Evolutionary conservation across 495 filamentous ascomycete genomes (phyloP).

Genomic region (Hypoxylon crocopeplum): DNA sequence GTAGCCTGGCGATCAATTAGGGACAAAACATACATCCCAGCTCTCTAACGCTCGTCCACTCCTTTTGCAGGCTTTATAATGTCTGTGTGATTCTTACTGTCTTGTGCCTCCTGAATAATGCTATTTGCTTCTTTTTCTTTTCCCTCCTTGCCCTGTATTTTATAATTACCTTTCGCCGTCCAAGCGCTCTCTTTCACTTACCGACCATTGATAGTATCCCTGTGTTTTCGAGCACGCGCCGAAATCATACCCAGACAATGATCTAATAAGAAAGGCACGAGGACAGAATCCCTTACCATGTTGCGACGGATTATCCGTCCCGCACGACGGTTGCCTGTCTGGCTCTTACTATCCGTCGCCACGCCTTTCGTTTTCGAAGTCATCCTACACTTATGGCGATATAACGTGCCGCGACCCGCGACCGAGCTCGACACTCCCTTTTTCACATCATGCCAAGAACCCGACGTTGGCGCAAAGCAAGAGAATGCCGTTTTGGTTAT

Average conservation of each 20-base stretch:
- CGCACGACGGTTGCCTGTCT: slow-evolving; percentile 39
- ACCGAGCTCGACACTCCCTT: slow-evolving; percentile 52
- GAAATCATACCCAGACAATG: slow-evolving; percentile 25
- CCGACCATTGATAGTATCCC: slow-evolving; percentile 21
- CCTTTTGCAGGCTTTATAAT: slow-evolving; percentile 14
- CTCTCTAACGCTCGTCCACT: slow-evolving; percentile 13
- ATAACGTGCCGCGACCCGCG: slow-evolving; percentile 35
- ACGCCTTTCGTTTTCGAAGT: slow-evolving; percentile 40
- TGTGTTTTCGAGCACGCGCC: neutral
- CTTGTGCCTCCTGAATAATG: neutral
- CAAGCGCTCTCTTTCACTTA: slow-evolving; percentile 5
- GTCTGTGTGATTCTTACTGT: slow-evolving; percentile 10
- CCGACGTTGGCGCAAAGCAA: slow-evolving; percentile 62
- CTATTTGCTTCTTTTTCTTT: slow-evolving; percentile 1
- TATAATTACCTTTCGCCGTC: slow-evolving; percentile 6
- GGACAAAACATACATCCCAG: slow-evolving; percentile 13
- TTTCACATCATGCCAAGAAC: slow-evolving; percentile 51
- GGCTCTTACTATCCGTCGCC: slow-evolving; percentile 35
- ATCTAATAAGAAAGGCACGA: slow-evolving; percentile 26
- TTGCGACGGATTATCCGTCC: slow-evolving; percentile 45
- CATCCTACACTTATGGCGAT: slow-evolving; percentile 38
- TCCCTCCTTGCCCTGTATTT: neutral
- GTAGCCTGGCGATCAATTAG: slow-evolving; percentile 14
- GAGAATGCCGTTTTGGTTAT: slow-evolving; percentile 90
- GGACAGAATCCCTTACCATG: slow-evolving; percentile 31